Conservation (phyloP, 805 yeast genomes). For the Suhomyces prunicola region DNA sequence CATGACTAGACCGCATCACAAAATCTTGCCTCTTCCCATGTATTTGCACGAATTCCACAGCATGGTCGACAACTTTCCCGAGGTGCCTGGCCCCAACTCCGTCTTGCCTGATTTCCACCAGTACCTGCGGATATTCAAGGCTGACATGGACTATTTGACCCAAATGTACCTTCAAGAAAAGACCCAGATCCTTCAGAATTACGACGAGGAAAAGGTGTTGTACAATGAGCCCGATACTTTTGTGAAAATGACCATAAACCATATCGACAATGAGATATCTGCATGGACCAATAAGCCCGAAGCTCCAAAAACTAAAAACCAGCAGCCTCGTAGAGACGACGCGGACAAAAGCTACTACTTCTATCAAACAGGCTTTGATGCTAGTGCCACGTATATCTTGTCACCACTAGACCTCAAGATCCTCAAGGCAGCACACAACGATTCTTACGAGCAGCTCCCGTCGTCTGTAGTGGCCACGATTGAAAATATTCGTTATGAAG, state of each 20-base stretch:
- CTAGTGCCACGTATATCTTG: conserved; percentile 60
- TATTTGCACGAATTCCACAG: conserved; percentile 25
- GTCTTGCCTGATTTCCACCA: conserved; percentile 24
- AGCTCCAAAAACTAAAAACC: conserved; percentile 13
- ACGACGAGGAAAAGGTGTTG: conserved; percentile 54
- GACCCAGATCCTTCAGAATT: conserved; percentile 45
- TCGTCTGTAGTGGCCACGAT: conserved; percentile 55
- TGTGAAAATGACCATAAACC: conserved; percentile 51
- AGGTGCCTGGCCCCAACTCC: conserved; percentile 29
- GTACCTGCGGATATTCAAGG: conserved; percentile 69
- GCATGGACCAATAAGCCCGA: conserved; percentile 31
- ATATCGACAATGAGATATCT: conserved; percentile 48
- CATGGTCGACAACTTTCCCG: conserved; percentile 51
- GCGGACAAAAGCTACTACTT: conserved; percentile 54
- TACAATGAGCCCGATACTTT: conserved; percentile 60
- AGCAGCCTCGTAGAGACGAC: conserved; percentile 8
- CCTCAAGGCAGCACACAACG: conserved; percentile 56
- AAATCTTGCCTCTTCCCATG: conserved; percentile 49
- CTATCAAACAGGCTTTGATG: conserved; percentile 73
- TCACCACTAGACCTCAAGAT: conserved; percentile 80
- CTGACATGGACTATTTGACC: conserved; percentile 51
- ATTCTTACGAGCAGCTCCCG: conserved; percentile 65
- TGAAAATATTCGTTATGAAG: conserved; percentile 68
- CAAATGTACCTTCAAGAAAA: conserved; percentile 62
- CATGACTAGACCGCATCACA: conserved; percentile 48